A percentile compares a stretch with the other conserved stretches of the same genome.
Evolutionary conservation across 495 filamentous ascomycete genomes (phyloP).

Genomic region (Xylaria palmicola): DNA sequence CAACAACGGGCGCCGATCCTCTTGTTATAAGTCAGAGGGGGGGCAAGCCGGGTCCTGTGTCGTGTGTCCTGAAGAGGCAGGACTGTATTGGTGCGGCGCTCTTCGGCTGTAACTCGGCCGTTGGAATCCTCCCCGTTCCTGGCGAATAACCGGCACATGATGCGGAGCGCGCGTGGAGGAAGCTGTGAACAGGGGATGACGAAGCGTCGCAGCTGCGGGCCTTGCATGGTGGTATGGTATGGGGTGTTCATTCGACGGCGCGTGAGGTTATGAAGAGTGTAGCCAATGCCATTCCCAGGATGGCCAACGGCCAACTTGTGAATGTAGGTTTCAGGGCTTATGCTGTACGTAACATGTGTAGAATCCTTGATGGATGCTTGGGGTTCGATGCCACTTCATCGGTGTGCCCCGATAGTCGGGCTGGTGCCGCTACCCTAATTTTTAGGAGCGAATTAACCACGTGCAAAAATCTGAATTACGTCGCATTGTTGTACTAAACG

Average conservation of each 20-base stretch:
- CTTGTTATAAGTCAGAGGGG: background rate
- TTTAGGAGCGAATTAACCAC: no score
- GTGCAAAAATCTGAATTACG: background rate
- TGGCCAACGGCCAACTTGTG: no score
- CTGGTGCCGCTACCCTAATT: no score
- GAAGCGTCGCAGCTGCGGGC: background rate
- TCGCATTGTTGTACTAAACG: background rate
- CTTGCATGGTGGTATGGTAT: background rate
- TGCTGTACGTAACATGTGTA: background rate
- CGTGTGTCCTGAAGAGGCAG: constrained; percentile 4
- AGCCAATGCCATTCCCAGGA: no score
- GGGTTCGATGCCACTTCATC: background rate
- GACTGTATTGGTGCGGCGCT: background rate
- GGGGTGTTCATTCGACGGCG: background rate
- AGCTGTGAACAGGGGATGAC: background rate
- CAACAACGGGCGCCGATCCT: constrained; percentile 2
- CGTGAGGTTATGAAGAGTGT: no score
- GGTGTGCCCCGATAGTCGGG: background rate
- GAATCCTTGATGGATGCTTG: background rate
- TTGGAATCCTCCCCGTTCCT: constrained; percentile 6
- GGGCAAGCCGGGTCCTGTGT: background rate
- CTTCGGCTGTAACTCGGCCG: constrained; percentile 14
- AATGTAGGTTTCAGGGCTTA: no score
- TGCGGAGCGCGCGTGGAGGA: no score
- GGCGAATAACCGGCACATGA: no score